Conservation (phyloP, 192 early-diverging fungal genomes). For the Glomus cerebriforme region DNA sequence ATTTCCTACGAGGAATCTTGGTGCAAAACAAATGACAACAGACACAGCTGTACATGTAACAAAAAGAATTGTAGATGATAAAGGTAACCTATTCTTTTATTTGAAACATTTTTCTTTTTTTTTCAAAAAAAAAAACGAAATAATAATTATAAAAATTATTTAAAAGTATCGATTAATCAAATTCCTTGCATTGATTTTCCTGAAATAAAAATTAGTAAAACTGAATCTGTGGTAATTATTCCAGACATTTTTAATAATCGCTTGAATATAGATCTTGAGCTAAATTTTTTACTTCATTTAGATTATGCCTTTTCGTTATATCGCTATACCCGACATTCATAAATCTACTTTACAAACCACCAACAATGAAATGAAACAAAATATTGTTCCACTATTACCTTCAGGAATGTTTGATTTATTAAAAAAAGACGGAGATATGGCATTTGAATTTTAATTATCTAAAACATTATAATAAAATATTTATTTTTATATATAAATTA, state of each 20-base stretch:
- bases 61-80: conserved; percentile 64
- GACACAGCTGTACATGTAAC: conserved; percentile 81
- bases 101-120: neutral
- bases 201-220: conserved; percentile 65
- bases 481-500: neutral
- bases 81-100: conserved; percentile 38
- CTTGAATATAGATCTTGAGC: neutral
- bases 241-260: neutral
- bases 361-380: conserved; percentile 34
- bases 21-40: conserved; percentile 82
- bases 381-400: conserved; percentile 59
- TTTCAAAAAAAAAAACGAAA: neutral
- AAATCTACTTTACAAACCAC: conserved; percentile 38
- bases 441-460: conserved; percentile 42
- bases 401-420: conserved; percentile 74
- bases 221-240: conserved; percentile 59
- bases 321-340: conserved; percentile 44
- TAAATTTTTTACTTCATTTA: neutral
- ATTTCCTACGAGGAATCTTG: conserved; percentile 72
- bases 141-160: neutral
- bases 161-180: conserved; percentile 59
- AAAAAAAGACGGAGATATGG: conserved; percentile 68
- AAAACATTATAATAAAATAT: neutral
- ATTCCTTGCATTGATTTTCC: conserved; percentile 75
- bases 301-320: conserved; percentile 81